Base-by-base conservation (phyloP, 441 rosid genomes). In the Populus hybrid region DNA sequence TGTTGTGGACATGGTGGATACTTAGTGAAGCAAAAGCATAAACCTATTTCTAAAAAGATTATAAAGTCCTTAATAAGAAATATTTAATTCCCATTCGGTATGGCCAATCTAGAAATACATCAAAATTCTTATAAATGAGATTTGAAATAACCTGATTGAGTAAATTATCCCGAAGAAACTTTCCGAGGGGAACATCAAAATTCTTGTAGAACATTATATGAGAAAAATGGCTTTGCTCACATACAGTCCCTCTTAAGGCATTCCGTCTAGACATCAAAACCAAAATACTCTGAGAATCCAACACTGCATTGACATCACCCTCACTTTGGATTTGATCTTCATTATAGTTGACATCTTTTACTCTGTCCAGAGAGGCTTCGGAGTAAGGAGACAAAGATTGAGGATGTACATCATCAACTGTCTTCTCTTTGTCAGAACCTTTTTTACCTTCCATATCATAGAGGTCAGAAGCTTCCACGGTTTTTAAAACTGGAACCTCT, bases 221-320 rank as follows among this genome's bases (percentile, higher is more conserved):
- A 75, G 98, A 94, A 84, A 94, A 93, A 87, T 86, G 99, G 87
- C 92, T 94, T 79, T 94, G 98, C 85, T 93, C 93, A 77, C 99
- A 96, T 67, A 93, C 80, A 70, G 85, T 87, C 76, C 96, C 97
- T 80, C 64, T 88, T 18, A 73, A 70, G 36, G 89, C 86, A 87
- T 94, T 94, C 75, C 91, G 86, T 76, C 91, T 88, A 34, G 99
- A 94, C 88, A 92, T 88, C 83, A 94, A 83, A 81, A 96, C 99
- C 94, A 96, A 88, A 80, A 96, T 96, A 85, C 99, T 90, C 75
- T 86, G 89, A 75, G 94, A 82, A 77, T 91, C 90, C 83, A 86
- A 73, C 71, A 87, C 83, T 69, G 86, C 70, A 77, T 83, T 90
- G 72, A 71, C 79, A 71, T 86, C 89, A 78, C 84, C 89, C 79